These are phyloP conservation scores for Emiliania huxleyi DNA, from an alignment of 78 protist species.

Conservation along the genomic window DNA sequence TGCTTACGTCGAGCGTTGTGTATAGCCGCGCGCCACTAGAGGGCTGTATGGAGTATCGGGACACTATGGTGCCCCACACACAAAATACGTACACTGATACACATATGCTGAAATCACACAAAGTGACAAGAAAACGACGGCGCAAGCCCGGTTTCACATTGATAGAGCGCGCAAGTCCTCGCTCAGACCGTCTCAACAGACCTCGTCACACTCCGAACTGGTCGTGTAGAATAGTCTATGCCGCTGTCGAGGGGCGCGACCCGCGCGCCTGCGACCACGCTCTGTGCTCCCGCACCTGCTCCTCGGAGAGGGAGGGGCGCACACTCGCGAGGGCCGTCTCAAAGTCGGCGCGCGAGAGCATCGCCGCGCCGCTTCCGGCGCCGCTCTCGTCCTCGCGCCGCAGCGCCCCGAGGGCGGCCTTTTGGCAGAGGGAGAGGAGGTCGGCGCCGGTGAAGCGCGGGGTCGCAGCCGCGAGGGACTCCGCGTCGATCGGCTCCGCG, in stretches of 20 bases:
- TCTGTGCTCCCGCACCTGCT: neutral
- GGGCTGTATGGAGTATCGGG: too few relatives aligned
- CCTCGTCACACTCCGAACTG: too few relatives aligned
- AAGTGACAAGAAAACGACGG: too few relatives aligned
- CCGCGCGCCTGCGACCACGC: neutral
- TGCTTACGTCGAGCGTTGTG: too few relatives aligned
- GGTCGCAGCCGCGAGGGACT: neutral
- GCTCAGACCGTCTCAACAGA: too few relatives aligned
- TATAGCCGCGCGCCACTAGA: too few relatives aligned
- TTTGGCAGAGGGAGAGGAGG: neutral
- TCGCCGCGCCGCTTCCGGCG: neutral
- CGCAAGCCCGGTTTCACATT: neutral
- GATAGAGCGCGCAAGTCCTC: neutral
- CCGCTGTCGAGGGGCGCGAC: neutral
- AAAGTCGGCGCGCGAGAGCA: neutral
- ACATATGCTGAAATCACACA: too few relatives aligned
- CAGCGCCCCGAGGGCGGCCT: neutral
- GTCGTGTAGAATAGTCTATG: too few relatives aligned
- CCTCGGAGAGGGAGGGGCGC: neutral
- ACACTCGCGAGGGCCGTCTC: neutral
- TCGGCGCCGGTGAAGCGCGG: neutral
- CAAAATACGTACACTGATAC: too few relatives aligned
- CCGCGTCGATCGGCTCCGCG: neutral
- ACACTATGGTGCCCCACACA: too few relatives aligned
- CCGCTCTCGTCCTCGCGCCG: neutral